These are phyloP conservation scores for Xylaria sp. DNA, from an alignment of 2,329 filamentous ascomycete genomes.

Conservation along the genomic window DNA sequence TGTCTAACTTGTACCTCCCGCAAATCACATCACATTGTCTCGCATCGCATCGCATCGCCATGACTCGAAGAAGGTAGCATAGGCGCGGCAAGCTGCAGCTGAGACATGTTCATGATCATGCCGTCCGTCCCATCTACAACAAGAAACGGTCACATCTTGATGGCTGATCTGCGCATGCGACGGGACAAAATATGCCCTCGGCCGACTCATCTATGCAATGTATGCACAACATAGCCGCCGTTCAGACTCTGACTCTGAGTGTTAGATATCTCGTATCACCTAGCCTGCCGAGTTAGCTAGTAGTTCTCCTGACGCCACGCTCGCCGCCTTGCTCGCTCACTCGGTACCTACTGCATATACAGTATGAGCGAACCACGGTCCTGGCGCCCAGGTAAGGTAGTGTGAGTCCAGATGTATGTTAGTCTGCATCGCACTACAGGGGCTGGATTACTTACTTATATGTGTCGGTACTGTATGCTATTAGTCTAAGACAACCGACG, in stretches of 20 bases:
- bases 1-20: slow-evolving; percentile 23
- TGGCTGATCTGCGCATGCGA: slow-evolving; percentile 13
- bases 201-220: slow-evolving; percentile 9
- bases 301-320: slow-evolving; percentile 2
- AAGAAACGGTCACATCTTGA: slow-evolving; percentile 4
- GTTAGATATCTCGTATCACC: slow-evolving; percentile 19
- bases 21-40: not conserved
- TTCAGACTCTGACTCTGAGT: slow-evolving; percentile 13
- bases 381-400: not conserved
- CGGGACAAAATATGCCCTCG: slow-evolving; percentile 17
- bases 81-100: slow-evolving; percentile 25
- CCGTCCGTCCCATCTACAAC: slow-evolving; percentile 2
- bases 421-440: not conserved
- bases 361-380: slow-evolving; percentile 13
- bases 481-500: slow-evolving; percentile 1
- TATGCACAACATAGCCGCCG: slow-evolving; percentile 13
- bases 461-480: not conserved
- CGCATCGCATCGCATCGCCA: not conserved
- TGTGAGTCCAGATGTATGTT: not conserved
- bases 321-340: not conserved
- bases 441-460: not conserved
- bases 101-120: slow-evolving; percentile 24
- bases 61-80: not conserved
- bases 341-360: not conserved
- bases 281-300: not conserved